These are phyloP conservation scores for Mercurialis annua DNA, from an alignment of 345 rosid species.

Conservation along the genomic window DNA sequence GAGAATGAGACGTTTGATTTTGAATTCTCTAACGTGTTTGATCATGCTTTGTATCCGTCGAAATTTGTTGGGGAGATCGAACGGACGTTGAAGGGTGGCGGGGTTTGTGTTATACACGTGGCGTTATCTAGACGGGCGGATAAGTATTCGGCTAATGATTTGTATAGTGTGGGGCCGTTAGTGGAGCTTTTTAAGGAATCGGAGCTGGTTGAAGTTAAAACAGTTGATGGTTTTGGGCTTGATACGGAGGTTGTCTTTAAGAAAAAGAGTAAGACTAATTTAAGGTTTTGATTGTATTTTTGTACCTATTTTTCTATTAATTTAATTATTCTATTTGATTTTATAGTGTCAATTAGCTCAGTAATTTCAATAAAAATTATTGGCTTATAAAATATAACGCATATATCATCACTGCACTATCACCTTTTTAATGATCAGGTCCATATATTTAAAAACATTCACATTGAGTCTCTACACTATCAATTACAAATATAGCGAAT, in stretches of 20 bases:
- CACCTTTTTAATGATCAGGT: too few species aligned
- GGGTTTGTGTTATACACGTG: slow-evolving; percentile 42
- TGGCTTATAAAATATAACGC: too few species aligned
- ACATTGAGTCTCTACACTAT: too few species aligned
- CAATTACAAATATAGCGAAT: too few species aligned
- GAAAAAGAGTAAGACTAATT: slow-evolving; percentile 10
- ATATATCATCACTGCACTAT: too few species aligned
- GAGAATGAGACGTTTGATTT: slow-evolving; percentile 35
- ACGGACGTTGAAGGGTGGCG: slow-evolving; percentile 38
- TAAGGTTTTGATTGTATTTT: background rate
- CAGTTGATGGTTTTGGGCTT: slow-evolving; percentile 40
- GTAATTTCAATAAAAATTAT: too few species aligned
- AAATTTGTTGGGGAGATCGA: slow-evolving; percentile 39
- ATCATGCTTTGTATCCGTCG: slow-evolving; percentile 38
- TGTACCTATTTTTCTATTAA: background rate
- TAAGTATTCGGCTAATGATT: slow-evolving; percentile 43
- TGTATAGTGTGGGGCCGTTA: slow-evolving; percentile 33
- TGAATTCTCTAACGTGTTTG: slow-evolving; percentile 45
- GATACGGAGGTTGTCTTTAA: slow-evolving; percentile 38
- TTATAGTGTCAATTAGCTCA: too few species aligned
- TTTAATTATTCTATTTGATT: background rate
- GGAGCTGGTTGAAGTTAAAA: slow-evolving; percentile 25
- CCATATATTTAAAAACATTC: too few species aligned
- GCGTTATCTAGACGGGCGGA: slow-evolving; percentile 31
- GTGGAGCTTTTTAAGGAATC: slow-evolving; percentile 29